Base-by-base conservation (phyloP, 495 filamentous ascomycete species). In the Podospora anserina region DNA sequence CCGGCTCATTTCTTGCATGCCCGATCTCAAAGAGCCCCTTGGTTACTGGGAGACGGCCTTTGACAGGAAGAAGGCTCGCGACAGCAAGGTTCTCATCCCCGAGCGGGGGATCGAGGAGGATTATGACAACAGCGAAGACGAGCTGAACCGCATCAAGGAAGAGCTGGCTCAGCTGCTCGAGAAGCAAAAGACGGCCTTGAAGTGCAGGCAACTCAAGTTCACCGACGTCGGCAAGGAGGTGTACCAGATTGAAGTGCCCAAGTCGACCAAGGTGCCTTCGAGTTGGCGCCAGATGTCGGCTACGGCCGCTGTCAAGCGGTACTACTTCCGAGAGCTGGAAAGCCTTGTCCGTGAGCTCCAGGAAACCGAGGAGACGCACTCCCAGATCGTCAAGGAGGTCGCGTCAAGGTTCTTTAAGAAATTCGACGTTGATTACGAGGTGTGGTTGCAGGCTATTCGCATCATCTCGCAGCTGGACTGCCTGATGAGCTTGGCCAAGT, bases 261-360 rank as follows among this genome's bases (percentile, higher is more conserved):
- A 90, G 71, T 90, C 92, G 57, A 84, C 93, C 75, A 96, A 94
- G 76, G 86, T 99, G 6, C 95, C 96, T 0, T 89, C 91, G 71
- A 81, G 80, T 70, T 99, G 96, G 96, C 88, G 92, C 72, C 95
- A 97, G 78, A 97, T 97, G 94, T 97, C 94, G 19, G 90, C 92
- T 11, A 97, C 96, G 0, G 85, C 90, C 61, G 88, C 89, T 61
- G 91, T 95, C 75, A 98, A 97, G 78, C 91, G 96, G 0, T 99
- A 95, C 82, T 99, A 98, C 81, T 94, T 90, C 71, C 88, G 89
- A 13, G 91, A 96, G 73, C 82, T 98, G 5, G 89, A 92, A 19
- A 83, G 82, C 28, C 85, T 96, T 9, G 92, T 99, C 30, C 88
- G 93, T 59, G 85, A 91, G 68, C 83, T 97, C 3, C 94, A 94